A percentile compares a stretch with the other conserved stretches of the same genome.
Evolutionary conservation across 1,284 basidiomycete genomes (phyloP).

Genomic region (Anthracocystis panici-leucophaei): DNA sequence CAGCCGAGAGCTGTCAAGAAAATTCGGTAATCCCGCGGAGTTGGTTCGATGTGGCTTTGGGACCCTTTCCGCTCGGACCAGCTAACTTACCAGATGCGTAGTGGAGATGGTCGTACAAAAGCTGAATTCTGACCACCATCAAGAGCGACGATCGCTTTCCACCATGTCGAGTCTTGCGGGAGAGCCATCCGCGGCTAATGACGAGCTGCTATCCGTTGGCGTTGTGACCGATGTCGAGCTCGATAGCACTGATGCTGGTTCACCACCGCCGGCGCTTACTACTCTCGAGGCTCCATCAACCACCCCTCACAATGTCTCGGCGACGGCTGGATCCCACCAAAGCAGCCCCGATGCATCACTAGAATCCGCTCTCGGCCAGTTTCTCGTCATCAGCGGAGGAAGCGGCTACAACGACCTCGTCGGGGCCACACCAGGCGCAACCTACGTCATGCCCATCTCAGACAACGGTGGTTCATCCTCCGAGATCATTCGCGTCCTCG

Average conservation of each 20-base stretch:
- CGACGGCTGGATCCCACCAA: neutral
- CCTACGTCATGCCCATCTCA: constrained; percentile 73
- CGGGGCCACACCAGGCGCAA: constrained; percentile 72
- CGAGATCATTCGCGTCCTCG: constrained; percentile 62
- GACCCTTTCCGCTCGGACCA: constrained; percentile 1
- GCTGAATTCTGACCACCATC: neutral
- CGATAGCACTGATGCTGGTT: constrained; percentile 41
- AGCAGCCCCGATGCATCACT: constrained; percentile 3
- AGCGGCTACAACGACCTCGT: constrained; percentile 73
- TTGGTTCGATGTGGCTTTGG: neutral
- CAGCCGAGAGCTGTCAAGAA: constrained; percentile 4
- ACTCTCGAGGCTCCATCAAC: constrained; percentile 6
- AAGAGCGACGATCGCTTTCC: neutral
- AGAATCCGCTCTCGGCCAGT: constrained; percentile 33
- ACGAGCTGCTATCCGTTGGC: constrained; percentile 23
- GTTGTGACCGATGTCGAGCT: constrained; percentile 23
- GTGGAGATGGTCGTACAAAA: neutral
- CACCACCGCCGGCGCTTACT: constrained; percentile 19
- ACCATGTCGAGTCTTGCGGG: constrained; percentile 17
- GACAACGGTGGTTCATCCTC: constrained; percentile 75
- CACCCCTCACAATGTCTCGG: neutral
- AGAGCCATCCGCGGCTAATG: constrained; percentile 8
- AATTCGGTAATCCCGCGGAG: constrained; percentile 25
- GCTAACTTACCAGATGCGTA: neutral
- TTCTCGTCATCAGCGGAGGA: constrained; percentile 72